Conservation (phyloP, 495 filamentous ascomycete species). For the Aspergillus nidulans region DNA sequence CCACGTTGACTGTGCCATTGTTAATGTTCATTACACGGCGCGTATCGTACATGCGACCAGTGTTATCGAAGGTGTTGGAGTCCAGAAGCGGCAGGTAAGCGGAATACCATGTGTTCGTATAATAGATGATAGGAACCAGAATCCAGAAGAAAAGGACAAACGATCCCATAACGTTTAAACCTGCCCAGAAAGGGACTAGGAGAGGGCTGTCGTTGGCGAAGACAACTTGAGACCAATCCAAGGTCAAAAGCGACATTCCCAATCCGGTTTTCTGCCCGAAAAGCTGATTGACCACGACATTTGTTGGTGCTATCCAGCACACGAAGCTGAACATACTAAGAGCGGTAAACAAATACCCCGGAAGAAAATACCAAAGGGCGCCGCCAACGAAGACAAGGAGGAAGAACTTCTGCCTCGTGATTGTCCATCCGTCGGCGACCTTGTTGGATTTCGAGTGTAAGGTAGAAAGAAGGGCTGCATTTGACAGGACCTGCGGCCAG, state of each 20-base stretch:
- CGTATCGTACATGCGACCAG: constrained; percentile 39
- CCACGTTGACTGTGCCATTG: constrained; percentile 36
- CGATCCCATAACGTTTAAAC: constrained; percentile 80
- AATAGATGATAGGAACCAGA: constrained; percentile 71
- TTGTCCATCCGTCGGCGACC: constrained; percentile 77
- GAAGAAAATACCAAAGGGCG: constrained; percentile 77
- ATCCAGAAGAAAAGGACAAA: constrained; percentile 88
- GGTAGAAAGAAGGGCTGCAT: constrained; percentile 80
- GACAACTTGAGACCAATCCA: constrained; percentile 91
- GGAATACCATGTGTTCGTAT: constrained; percentile 62
- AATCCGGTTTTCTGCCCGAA: constrained; percentile 63
- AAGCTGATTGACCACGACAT: constrained; percentile 63
- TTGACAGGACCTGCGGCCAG: constrained; percentile 85
- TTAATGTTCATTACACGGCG: constrained; percentile 34
- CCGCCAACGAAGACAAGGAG: constrained; percentile 60
- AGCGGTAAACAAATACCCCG: constrained; percentile 79
- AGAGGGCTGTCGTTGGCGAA: constrained; percentile 81
- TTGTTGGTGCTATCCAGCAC: constrained; percentile 83
- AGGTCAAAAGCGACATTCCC: constrained; percentile 81
- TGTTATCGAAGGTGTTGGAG: constrained; percentile 46
- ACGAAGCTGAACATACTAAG: constrained; percentile 87
- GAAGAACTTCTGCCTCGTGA: constrained; percentile 81
- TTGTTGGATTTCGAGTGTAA: constrained; percentile 80
- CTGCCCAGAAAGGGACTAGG: constrained; percentile 87
- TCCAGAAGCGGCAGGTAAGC: constrained; percentile 45